A percentile compares a stretch with the other conserved stretches of the same genome.
Evolutionary conservation across 257 asterid genomes (phyloP).

Genomic region (Lithospermum erythrorhizon): DNA sequence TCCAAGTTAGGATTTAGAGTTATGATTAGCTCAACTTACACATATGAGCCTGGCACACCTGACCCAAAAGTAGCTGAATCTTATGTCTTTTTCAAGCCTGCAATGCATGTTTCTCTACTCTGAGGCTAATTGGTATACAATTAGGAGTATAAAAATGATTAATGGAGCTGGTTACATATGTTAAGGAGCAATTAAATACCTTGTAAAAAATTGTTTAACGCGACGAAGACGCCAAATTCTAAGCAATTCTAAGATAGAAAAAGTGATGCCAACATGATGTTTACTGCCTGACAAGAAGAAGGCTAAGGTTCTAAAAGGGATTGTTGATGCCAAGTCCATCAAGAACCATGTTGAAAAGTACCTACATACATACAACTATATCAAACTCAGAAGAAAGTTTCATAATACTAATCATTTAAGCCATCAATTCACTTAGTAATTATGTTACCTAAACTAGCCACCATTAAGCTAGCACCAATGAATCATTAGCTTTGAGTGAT

Average conservation of each 20-base stretch:
- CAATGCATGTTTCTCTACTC: slow-evolving; percentile 1
- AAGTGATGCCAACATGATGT: slow-evolving; percentile 48
- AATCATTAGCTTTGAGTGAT: too few species aligned
- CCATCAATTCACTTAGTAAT: too few species aligned
- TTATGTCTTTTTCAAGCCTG: slow-evolving; percentile 92
- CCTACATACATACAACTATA: slow-evolving; percentile 24
- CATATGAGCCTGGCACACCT: slow-evolving; percentile 81
- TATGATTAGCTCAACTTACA: slow-evolving; percentile 40
- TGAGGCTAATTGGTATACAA: background rate
- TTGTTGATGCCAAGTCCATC: slow-evolving; percentile 87
- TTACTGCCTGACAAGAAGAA: slow-evolving; percentile 45
- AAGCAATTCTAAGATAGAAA: slow-evolving; percentile 69
- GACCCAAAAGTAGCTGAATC: slow-evolving; percentile 89
- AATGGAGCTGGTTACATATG: background rate
- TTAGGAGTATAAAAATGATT: too few species aligned
- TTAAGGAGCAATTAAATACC: slow-evolving; percentile 21
- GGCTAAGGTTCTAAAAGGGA: slow-evolving; percentile 63
- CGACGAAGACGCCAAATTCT: slow-evolving; percentile 93
- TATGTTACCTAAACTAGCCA: too few species aligned
- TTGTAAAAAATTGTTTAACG: slow-evolving; percentile 64
- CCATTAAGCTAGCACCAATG: too few species aligned
- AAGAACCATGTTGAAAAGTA: slow-evolving; percentile 82
- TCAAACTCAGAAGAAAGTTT: too few species aligned
- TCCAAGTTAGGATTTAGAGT: too few species aligned
- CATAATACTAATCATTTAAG: too few species aligned